Conservation (phyloP, 2,329 filamentous ascomycete genomes). For the Aspergillus terreus region DNA sequence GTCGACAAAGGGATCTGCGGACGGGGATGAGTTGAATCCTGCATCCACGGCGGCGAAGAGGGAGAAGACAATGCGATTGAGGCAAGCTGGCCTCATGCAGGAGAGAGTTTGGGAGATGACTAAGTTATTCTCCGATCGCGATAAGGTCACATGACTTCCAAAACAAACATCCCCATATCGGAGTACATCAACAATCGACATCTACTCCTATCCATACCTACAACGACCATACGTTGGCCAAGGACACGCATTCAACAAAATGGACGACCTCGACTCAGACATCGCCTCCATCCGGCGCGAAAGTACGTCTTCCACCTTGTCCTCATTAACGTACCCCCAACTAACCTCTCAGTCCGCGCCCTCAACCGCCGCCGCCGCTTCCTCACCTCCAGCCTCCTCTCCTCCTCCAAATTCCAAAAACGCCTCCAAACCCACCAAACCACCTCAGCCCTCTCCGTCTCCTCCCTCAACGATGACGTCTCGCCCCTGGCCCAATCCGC, state of each 20-base stretch:
- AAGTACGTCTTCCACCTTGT: slow-evolving; percentile 26
- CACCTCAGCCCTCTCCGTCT: background rate
- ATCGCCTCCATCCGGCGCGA: slow-evolving; percentile 39
- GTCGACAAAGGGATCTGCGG: background rate
- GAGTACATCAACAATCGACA: background rate
- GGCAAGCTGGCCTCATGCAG: slow-evolving; percentile 25
- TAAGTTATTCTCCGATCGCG: background rate
- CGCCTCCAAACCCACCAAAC: slow-evolving; percentile 5
- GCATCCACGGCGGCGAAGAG: slow-evolving; percentile 10
- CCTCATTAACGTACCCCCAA: background rate
- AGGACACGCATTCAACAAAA: slow-evolving; percentile 6
- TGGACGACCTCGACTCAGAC: slow-evolving; percentile 36
- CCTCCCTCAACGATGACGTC: slow-evolving; percentile 21
- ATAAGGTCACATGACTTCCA: background rate
- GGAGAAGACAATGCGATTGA: slow-evolving; percentile 5
- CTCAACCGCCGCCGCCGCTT: slow-evolving; percentile 38
- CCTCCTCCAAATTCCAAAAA: slow-evolving; percentile 35
- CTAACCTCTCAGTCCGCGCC: slow-evolving; percentile 32
- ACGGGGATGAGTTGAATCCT: slow-evolving; percentile 1
- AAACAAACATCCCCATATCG: background rate
- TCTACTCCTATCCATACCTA: background rate
- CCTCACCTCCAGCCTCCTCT: slow-evolving; percentile 40
- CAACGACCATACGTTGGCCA: background rate
- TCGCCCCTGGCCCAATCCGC: slow-evolving; percentile 30
- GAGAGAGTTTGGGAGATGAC: background rate